Base-by-base conservation (phyloP, 495 filamentous ascomycete species). In the Xylaria grammica region DNA sequence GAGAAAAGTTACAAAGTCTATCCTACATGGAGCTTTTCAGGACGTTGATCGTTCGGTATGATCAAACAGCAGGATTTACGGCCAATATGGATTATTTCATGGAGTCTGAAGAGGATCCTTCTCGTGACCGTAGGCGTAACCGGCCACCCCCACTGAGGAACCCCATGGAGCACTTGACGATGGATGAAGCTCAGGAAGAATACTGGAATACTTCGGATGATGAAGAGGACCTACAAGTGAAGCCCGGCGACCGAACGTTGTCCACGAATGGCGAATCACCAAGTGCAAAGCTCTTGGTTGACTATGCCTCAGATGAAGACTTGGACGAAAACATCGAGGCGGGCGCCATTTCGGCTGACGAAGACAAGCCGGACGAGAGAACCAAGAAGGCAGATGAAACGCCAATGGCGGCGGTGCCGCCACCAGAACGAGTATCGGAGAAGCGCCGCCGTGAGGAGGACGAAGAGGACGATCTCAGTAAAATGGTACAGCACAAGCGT, bases 161-260 rank as follows among this genome's bases (percentile, higher is more conserved):
- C 9, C 82, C 92, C 52, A 90, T 87, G 76, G 95, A 97, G 66
- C 79, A 81, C 10, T 69, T 82, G 10, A 52, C 69, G 2, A 85
- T 94, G 79, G 96, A 98, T 72, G 82, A 89, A 22, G 87, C 87
- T 2, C 91, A 98, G 75, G 94, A 97, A 68, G 92, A 92, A 32
- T 99, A 99, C 75, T 98, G 96, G 83, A 94, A 96, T 74, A 89
- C 87, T 10, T 93, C 96, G 60, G 91, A 96, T 64, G 94, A 96
- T 55, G 92, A 94, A 27, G 91, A 96, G 19, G 90, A 91, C 65
- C 72, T 78, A 55, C 65, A 71, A n/a, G 57, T 66, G 15, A 78
- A 74, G 62, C 65, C 66, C 30, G 61, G 75, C 48, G 67, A 74
- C 29, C 70, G 65, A 42, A 46, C 60, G 36, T 32, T 69, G 60